Conservation (phyloP, 2,329 filamentous ascomycete species). For the Aotearoamyces nothofagi region DNA sequence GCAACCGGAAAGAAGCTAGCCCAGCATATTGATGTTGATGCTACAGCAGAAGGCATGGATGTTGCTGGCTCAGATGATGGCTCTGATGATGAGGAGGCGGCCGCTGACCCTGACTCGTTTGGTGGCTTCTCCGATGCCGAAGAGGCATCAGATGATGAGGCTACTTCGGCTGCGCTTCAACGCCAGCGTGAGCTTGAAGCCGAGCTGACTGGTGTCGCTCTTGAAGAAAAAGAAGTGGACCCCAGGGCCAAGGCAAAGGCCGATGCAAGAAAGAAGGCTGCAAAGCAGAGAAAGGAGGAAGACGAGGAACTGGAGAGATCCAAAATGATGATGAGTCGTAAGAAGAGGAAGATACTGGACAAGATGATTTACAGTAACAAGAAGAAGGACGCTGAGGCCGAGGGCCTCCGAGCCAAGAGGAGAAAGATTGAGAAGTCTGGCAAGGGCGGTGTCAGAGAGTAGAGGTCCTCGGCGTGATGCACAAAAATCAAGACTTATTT, state of each 20-base stretch:
- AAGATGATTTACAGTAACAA: conserved; percentile 95
- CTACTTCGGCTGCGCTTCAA: conserved; percentile 44
- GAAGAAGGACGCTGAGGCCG: conserved; percentile 81
- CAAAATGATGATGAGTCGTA: conserved; percentile 97
- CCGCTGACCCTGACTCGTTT: conserved; percentile 13
- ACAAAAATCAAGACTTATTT: too few species aligned
- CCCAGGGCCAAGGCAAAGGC: conserved; percentile 49
- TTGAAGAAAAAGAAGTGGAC: conserved; percentile 33
- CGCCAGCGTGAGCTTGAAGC: conserved; percentile 88
- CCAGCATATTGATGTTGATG: conserved; percentile 14
- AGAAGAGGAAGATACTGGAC: conserved; percentile 94
- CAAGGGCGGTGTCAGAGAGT: conserved; percentile 12
- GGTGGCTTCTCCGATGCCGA: conserved; percentile 22
- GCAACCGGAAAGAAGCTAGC: conserved; percentile 28
- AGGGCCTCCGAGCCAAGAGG: conserved; percentile 76
- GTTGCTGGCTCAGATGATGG: conserved; percentile 20
- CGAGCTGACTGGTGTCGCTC: conserved; percentile 59
- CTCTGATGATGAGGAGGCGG: conserved; percentile 20
- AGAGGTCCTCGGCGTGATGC: too few species aligned
- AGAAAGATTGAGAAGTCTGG: conserved; percentile 63
- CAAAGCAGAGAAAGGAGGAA: conserved; percentile 58
- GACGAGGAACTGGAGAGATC: conserved; percentile 80
- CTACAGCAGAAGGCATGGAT: conserved; percentile 19
- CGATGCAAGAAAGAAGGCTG: conserved; percentile 52
- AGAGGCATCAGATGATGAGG: conserved; percentile 41